These are phyloP conservation scores for Beauveria brongniartii DNA, from an alignment of 2,329 filamentous ascomycete genomes.

Conservation along the genomic window DNA sequence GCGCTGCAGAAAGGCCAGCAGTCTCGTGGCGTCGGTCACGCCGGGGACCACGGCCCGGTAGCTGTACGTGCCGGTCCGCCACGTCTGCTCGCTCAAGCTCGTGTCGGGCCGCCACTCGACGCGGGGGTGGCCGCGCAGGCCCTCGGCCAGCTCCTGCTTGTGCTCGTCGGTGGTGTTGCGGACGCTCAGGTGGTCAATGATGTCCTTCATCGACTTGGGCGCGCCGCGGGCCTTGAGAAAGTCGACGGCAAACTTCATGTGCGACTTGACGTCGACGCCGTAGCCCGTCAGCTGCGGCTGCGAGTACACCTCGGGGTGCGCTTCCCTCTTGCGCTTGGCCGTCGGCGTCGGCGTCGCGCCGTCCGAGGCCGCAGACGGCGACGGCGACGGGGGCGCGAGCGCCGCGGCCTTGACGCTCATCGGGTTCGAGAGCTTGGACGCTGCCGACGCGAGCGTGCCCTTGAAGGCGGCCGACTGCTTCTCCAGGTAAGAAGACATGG, in stretches of 20 bases:
- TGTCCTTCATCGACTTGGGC: conserved; percentile 63
- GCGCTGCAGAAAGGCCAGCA: conserved; percentile 72
- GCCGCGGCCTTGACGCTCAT: conserved; percentile 34
- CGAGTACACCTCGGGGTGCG: conserved; percentile 55
- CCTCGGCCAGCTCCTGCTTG: conserved; percentile 56
- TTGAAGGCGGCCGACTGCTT: conserved; percentile 57
- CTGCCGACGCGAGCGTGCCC: conserved; percentile 54
- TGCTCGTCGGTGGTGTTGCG: conserved; percentile 52
- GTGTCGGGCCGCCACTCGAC: conserved; percentile 49
- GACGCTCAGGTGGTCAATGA: conserved; percentile 73
- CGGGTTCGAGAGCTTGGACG: conserved; percentile 51
- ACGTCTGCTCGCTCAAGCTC: conserved; percentile 57
- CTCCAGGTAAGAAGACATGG: conserved; percentile 56
- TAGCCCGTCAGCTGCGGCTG: conserved; percentile 70
- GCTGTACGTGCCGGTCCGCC: conserved; percentile 63
- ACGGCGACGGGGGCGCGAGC: conserved; percentile 54
- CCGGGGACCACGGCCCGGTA: conserved; percentile 76
- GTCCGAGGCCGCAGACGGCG: conserved; percentile 49
- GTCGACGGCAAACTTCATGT: conserved; percentile 79
- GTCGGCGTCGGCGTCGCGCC: conserved; percentile 60
- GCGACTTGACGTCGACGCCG: conserved; percentile 74
- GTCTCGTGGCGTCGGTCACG: conserved; percentile 67
- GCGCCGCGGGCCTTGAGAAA: conserved; percentile 66
- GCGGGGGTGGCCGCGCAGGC: conserved; percentile 57
- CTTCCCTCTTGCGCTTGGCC: conserved; percentile 53